These are phyloP conservation scores for Trichoderma arundinaceum DNA, from an alignment of 2,329 filamentous ascomycete genomes.

Conservation along the genomic window DNA sequence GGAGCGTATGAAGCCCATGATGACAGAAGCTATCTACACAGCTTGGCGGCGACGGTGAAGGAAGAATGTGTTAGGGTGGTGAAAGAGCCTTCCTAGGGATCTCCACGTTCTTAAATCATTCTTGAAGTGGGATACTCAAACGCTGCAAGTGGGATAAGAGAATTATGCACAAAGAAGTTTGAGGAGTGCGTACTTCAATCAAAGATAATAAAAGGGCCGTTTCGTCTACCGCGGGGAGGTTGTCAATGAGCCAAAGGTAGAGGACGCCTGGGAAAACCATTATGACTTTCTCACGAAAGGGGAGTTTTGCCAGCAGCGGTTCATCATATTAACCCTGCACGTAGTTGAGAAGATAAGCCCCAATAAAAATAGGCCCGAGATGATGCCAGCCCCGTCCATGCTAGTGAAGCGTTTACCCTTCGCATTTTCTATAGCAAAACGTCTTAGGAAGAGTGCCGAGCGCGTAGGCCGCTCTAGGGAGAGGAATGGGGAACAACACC, in stretches of 20 bases:
- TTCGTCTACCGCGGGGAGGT: background rate
- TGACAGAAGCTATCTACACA: constrained; percentile 1
- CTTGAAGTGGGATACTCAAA: background rate
- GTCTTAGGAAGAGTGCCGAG: background rate
- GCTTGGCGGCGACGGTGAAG: background rate
- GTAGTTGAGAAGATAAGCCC: constrained; percentile 1
- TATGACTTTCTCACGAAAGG: background rate
- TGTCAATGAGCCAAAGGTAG: background rate
- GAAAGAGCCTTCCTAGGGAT: background rate
- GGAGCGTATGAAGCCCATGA: constrained; percentile 22
- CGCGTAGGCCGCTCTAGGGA: background rate
- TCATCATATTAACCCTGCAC: background rate
- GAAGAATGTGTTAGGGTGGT: background rate
- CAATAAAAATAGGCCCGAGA: constrained; percentile 22
- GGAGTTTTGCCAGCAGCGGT: background rate
- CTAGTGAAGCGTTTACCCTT: constrained; percentile 14
- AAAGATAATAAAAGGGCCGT: constrained; percentile 18
- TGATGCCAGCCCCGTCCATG: constrained; percentile 3
- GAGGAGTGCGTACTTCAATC: background rate
- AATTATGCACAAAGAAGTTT: background rate
- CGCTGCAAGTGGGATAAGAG: background rate
- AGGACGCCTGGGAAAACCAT: constrained; percentile 4
- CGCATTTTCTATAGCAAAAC: background rate
- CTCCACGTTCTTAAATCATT: constrained; percentile 11
- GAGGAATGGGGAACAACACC: background rate